Base-by-base conservation (phyloP, 2,329 filamentous ascomycete genomes). In the Diaporthe capsici region DNA sequence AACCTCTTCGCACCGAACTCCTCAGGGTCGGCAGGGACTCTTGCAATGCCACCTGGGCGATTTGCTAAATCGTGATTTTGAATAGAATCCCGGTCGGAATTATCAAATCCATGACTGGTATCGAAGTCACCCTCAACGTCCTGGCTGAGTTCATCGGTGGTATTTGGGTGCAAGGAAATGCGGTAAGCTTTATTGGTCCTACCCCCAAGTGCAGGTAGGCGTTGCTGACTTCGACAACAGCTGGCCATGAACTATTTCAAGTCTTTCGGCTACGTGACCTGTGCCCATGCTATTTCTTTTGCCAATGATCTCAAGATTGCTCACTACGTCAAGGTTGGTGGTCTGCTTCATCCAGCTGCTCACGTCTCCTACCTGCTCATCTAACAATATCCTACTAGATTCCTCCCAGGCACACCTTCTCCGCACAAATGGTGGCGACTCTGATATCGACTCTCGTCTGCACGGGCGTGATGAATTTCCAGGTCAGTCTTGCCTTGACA, bases 341-440 rank as follows among this genome's bases (percentile, higher is more conserved):
- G 10, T 8, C 4, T 10, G 5, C 42, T 17, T 39, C n/a, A 3
- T 20, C 8, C 5, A 31, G 1, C 5, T 17, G 5, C 2, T 22
- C 9, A 22, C 22, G 28, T 55, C 28, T 13, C 3, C 13, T n/a
- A 6, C 31, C 1, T 3, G 39, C 17, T 13, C 25, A 22, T 25
- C 47, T 68, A 28, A 68, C 13, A 39, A 10, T 15, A 0, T 2
- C 10, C 22, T 5, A 20, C 15, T 12, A 70, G 83, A 90, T 92
- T 25, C 90, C 91, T 7, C 91, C 91, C 0, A 87, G 88, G 15
- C 87, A 91, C 42, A 89, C 90, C 4, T 92, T 92, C 78, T 82
- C 85, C 31, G 90, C 90, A 1, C 90, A 92, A 81, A 89, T 92
- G 80, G 83, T 89, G 13, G 89, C 90, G 47, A 92, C 89, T 3